These are phyloP conservation scores for Lipomyces lipofer DNA, from an alignment of 805 yeast genomes.

Conservation along the genomic window DNA sequence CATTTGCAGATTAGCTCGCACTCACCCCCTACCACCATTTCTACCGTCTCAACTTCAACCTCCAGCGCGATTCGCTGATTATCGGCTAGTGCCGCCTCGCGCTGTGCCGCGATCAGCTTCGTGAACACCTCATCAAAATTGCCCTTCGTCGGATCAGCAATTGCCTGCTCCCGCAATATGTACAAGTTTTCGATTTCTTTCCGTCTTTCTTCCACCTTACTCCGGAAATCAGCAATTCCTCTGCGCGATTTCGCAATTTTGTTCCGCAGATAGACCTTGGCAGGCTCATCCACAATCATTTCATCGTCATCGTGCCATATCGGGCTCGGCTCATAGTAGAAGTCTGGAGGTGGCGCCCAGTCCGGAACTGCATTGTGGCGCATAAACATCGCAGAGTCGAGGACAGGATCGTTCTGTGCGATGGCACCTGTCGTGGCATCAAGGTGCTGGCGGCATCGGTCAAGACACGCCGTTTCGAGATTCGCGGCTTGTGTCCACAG, in stretches of 20 bases:
- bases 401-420: conserved; percentile 64
- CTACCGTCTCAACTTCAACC: conserved; percentile 88
- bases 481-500: conserved; percentile 61
- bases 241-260: conserved; percentile 39
- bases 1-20: too few species aligned
- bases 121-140: conserved; percentile 53
- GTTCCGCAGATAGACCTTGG: conserved; percentile 41
- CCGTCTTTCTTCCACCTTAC: conserved; percentile 36
- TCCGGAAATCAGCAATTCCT: conserved; percentile 37
- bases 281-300: conserved; percentile 52
- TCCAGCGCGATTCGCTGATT: conserved; percentile 70
- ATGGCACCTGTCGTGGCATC: conserved; percentile 56
- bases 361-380: conserved; percentile 68
- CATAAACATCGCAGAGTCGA: conserved; percentile 87
- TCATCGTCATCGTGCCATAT: conserved; percentile 97
- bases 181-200: conserved; percentile 33
- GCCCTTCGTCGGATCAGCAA: conserved; percentile 52
- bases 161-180: conserved; percentile 39
- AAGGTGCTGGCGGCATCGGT: conserved; percentile 47
- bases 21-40: conserved; percentile 76
- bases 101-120: conserved; percentile 54
- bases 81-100: conserved; percentile 71
- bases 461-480: conserved; percentile 59
- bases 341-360: conserved; percentile 89
- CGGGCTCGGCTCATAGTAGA: conserved; percentile 79